These are phyloP conservation scores for Eudorina sp. DNA, from an alignment of 139 green algal species.

Conservation along the genomic window DNA sequence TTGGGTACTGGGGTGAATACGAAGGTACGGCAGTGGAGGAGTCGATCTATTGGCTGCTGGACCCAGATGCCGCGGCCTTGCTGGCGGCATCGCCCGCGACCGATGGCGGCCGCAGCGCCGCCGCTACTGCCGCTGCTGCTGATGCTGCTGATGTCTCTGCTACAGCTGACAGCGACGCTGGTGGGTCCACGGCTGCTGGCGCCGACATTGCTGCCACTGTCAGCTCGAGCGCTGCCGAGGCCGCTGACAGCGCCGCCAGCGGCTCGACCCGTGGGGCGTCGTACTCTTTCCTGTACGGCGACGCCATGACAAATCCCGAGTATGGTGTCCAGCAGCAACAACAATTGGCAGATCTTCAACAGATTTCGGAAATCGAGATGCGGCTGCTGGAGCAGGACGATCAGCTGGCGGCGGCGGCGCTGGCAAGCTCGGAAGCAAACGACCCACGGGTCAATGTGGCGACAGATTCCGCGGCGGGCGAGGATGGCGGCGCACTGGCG, in stretches of 20 bases:
- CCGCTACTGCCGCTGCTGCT: background rate
- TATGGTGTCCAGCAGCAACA: slow-evolving; percentile 22
- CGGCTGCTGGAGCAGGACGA: background rate
- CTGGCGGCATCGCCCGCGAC: background rate
- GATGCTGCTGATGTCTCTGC: no score
- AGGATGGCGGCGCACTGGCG: background rate
- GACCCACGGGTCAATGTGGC: no score
- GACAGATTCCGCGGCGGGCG: no score
- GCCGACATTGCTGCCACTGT: no score
- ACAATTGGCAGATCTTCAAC: background rate
- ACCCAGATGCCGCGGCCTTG: background rate
- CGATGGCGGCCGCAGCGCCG: no score
- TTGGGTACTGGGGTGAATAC: no score
- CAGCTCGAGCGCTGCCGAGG: no score
- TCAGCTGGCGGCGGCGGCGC: background rate
- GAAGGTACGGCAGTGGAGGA: background rate
- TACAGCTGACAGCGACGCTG: no score
- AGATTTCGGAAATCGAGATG: background rate
- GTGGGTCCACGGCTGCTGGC: no score
- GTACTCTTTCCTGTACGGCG: background rate
- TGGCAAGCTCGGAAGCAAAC: no score
- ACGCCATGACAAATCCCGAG: no score
- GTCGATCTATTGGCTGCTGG: background rate
- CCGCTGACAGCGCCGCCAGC: background rate
- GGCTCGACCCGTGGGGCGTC: background rate